Conservation (phyloP, 2,329 filamentous ascomycete genomes). For the Fragosphaeria purpurea region DNA sequence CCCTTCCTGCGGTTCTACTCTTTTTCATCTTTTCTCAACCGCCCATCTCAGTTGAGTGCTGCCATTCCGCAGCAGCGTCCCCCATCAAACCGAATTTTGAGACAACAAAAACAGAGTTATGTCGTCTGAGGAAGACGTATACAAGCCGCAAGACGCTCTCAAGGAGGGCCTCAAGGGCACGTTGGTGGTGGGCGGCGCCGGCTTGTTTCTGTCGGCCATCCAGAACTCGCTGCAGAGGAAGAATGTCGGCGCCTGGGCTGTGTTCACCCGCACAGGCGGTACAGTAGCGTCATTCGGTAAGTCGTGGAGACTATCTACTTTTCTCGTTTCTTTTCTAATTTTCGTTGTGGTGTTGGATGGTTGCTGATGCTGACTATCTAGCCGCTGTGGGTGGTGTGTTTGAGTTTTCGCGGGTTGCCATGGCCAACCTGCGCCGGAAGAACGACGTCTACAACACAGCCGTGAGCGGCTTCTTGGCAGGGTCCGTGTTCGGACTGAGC, state of each 20-base stretch:
- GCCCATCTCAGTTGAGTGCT: conserved; percentile 1
- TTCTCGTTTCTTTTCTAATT: neutral
- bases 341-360: neutral
- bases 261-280: conserved; percentile 70
- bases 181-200: conserved; percentile 45
- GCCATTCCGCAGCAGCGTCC: neutral
- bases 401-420: conserved; percentile 64
- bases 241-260: conserved; percentile 70
- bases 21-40: neutral
- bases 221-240: conserved; percentile 78
- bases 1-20: conserved; percentile 3
- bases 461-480: conserved; percentile 67
- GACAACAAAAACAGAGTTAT: conserved; percentile 16
- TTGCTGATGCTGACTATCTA: conserved; percentile 23
- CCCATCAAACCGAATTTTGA: neutral
- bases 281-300: conserved; percentile 60
- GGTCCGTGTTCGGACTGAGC: conserved; percentile 60
- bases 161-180: conserved; percentile 42
- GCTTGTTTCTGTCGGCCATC: conserved; percentile 45
- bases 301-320: neutral
- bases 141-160: conserved; percentile 45
- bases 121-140: conserved; percentile 21
- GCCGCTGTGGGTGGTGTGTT: conserved; percentile 66
- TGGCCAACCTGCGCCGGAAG: conserved; percentile 77
- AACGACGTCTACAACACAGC: conserved; percentile 68